phyloP scores from a whole-genome alignment of 441 rosid species.

The Syzygium syzygioides region DNA sequence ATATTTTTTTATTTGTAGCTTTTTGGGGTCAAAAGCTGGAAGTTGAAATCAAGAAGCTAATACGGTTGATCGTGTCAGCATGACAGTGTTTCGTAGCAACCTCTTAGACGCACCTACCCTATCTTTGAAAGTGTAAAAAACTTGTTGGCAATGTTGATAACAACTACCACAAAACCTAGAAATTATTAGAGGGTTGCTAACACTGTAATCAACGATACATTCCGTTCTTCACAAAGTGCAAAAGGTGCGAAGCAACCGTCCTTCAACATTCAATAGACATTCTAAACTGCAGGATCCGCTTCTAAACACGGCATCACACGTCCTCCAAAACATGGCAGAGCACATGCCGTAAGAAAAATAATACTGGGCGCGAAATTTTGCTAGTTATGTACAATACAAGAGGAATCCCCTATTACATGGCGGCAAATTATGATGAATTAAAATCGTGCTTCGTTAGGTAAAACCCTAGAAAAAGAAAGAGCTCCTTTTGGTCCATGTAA shows the following conservation, averaged over 20 bases:
- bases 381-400: too few species aligned
- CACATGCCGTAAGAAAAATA: not conserved
- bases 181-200: not conserved
- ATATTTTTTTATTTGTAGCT: not conserved
- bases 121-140: not conserved
- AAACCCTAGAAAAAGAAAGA: not conserved
- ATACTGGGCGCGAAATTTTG: fast-evolving
- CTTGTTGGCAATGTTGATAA: not conserved
- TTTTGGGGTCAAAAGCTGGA: not conserved
- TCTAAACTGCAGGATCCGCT: not conserved
- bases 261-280: not conserved
- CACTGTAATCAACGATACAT: not conserved
- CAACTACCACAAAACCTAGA: not conserved
- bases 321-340: not conserved
- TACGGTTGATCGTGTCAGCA: not conserved
- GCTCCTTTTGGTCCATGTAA: not conserved
- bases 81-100: not conserved
- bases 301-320: not conserved
- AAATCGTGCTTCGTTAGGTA: not conserved
- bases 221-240: not conserved
- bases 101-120: not conserved
- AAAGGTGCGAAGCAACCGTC: fast-evolving
- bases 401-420: not conserved
- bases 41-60: not conserved
- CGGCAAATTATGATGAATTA: not conserved